Evolutionary conservation across 2,329 filamentous ascomycete genomes (phyloP), one percentile per base, ranked within the genome.

Genomic region (Metarhizium rileyi): DNA sequence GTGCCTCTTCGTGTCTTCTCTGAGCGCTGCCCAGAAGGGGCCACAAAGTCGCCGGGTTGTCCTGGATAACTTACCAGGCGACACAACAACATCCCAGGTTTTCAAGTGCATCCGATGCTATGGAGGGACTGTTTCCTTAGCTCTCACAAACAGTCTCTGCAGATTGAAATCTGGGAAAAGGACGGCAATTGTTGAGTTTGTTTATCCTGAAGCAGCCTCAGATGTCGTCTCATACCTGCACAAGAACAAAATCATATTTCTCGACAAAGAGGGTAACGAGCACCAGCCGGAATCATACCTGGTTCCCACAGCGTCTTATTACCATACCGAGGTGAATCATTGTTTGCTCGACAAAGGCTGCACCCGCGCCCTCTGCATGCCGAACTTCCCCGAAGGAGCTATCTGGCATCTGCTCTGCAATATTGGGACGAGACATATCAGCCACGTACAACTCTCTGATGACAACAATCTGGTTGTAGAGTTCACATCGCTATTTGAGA

Each of bases 111-210:
- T 64, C 6, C 30, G 44, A 1, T 53, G 53, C 7, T 5, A 44
- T 1, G 58, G 54, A 0, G 55, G 55, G 0, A 12, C 63, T 3
- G 16, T 55, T 1, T 35, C 44, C 2, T 46, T 56, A 5, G 44
- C 14, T 1, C 18, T 59, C 1, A 9, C 55, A 16, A 22, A 52
- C 0, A 44, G 53, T 14, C 14, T 38, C 2, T 25, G 6, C 20
- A 42, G 16, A 25, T 10, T 22, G 16, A 30, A 5, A 2, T n/a
- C 14, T 23, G 25, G 40, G 26, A 8, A 27, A 10, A 48, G 46
- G n/a, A 51, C 50, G 2, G 57, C 53, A 8, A 27, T 58, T 0
- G 7, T 63, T 1, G 59, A 63, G 7, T 63, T 64, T 10, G 41
- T 46, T 4, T 46, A 46, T 22, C 25, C 44, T 16, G 5, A 16